phyloP scores from a whole-genome alignment of 331 rosid genomes.

The Quercus phellos region DNA sequence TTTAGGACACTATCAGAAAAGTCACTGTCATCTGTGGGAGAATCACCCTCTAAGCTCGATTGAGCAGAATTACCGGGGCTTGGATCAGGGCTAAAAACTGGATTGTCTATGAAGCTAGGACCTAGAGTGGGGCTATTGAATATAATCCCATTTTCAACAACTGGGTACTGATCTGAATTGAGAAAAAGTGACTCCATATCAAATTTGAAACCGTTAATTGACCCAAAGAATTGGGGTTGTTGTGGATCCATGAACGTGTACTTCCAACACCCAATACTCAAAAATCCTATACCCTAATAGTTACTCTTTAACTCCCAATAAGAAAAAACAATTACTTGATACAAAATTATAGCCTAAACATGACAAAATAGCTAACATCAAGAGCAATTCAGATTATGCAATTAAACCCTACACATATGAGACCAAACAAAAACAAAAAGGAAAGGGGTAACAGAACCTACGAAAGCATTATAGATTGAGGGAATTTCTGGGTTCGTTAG shows the following conservation, averaged over 20 bases:
- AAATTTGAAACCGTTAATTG: slow-evolving; percentile 8
- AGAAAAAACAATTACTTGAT: no score
- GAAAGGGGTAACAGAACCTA: neutral
- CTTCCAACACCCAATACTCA: neutral
- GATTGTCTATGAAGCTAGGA: neutral
- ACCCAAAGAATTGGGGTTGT: neutral
- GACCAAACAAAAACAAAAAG: neutral
- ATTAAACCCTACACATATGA: neutral
- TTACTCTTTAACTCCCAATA: no score
- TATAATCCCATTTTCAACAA: neutral
- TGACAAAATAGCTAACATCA: neutral
- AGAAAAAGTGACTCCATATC: neutral
- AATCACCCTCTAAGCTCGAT: slow-evolving; percentile 23
- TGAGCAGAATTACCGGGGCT: neutral
- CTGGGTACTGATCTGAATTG: slow-evolving; percentile 15
- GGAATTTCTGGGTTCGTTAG: neutral
- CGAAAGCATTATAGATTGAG: neutral
- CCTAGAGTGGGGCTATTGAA: neutral
- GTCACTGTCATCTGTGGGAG: slow-evolving; percentile 37
- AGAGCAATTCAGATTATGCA: neutral
- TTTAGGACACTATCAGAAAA: slow-evolving; percentile 37
- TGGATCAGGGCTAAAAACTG: neutral
- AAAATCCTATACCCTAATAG: neutral
- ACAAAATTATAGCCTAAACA: neutral
- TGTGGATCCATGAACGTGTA: slow-evolving; percentile 30